These are phyloP conservation scores for Colletotrichum sp. DNA, from an alignment of 2,329 filamentous ascomycete genomes.

Conservation along the genomic window DNA sequence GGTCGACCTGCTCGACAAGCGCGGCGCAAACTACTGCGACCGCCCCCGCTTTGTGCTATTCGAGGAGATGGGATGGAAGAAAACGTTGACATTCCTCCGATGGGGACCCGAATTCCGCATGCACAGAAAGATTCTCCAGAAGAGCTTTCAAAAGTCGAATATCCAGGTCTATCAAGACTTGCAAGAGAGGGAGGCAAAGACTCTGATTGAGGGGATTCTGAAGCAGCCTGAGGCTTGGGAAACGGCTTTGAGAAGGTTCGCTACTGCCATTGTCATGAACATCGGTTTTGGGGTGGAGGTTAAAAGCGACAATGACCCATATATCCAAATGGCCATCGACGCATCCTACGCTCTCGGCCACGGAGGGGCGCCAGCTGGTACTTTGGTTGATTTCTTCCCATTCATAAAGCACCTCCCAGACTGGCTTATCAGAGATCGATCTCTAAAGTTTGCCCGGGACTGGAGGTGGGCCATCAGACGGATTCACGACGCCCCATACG, in stretches of 20 bases:
- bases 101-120: constrained; percentile 45
- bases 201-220: constrained; percentile 34
- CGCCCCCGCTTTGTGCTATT: constrained; percentile 48
- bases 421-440: constrained; percentile 34
- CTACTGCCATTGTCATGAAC: constrained; percentile 44
- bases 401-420: constrained; percentile 44
- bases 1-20: constrained; percentile 47
- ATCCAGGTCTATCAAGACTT: constrained; percentile 35
- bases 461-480: constrained; percentile 37
- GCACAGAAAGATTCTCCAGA: constrained; percentile 49
- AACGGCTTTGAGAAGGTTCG: constrained; percentile 38
- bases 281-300: constrained; percentile 50
- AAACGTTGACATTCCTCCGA: constrained; percentile 48
- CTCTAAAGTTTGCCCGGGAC: constrained; percentile 32
- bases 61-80: constrained; percentile 49
- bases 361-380: constrained; percentile 35
- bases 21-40: constrained; percentile 49
- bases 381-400: constrained; percentile 53
- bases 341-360: constrained; percentile 36
- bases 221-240: constrained; percentile 40
- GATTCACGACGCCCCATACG: constrained; percentile 50
- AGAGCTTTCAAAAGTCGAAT: constrained; percentile 42
- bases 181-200: constrained; percentile 17
- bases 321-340: constrained; percentile 25
- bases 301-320: constrained; percentile 39